These are phyloP conservation scores for Herpetomonas muscarum DNA, from an alignment of 208 protist species.

Conservation along the genomic window DNA sequence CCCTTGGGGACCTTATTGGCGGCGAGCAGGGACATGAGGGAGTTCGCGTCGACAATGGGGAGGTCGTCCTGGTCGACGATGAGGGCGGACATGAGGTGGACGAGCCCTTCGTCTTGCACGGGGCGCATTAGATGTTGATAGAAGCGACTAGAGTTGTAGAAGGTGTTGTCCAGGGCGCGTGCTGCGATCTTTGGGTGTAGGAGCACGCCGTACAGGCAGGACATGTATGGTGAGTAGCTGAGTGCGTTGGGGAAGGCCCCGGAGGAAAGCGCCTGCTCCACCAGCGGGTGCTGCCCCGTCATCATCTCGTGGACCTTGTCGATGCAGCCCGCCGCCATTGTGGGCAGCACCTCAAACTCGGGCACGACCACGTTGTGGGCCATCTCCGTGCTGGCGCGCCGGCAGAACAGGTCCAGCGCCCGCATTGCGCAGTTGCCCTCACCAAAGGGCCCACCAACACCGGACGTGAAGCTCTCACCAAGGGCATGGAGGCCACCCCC, in stretches of 20 bases:
- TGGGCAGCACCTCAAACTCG: conserved; percentile 76
- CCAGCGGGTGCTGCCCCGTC: conserved; percentile 56
- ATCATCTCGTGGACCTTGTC: conserved; percentile 67
- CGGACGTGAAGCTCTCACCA: neutral
- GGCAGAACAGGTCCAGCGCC: conserved; percentile 75
- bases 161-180: conserved; percentile 60
- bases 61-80: conserved; percentile 29
- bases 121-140: conserved; percentile 67
- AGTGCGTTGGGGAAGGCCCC: conserved; percentile 40
- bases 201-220: conserved; percentile 69
- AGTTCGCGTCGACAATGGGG: conserved; percentile 76
- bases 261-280: conserved; percentile 37
- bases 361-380: conserved; percentile 62
- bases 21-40: conserved; percentile 59
- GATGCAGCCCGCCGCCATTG: conserved; percentile 65
- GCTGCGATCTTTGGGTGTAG: conserved; percentile 62
- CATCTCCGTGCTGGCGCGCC: conserved; percentile 36
- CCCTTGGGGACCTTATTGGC: conserved; percentile 13
- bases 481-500: conserved; percentile 4
- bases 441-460: conserved; percentile 1
- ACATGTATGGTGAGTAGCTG: conserved; percentile 57
- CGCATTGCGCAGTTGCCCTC: conserved; percentile 46
- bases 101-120: conserved; percentile 50
- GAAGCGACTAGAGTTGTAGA: conserved; percentile 63
- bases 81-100: conserved; percentile 47